Conservation (phyloP, 2,329 filamentous ascomycete species). For the Hypoxylon sp. region DNA sequence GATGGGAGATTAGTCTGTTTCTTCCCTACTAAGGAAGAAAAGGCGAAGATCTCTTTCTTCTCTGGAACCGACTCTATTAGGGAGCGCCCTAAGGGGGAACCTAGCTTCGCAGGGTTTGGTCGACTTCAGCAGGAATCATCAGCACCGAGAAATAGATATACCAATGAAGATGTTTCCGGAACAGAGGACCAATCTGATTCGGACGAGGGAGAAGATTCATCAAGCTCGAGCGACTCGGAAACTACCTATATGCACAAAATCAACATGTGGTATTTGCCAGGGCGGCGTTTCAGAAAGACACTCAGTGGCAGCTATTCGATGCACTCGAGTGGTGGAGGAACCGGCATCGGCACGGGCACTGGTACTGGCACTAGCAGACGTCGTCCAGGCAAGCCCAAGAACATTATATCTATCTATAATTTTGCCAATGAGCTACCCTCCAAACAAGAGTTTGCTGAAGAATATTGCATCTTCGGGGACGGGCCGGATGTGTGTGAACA, state of each 20-base stretch:
- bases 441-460: conserved; percentile 80
- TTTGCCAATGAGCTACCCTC: conserved; percentile 81
- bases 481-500: conserved; percentile 85
- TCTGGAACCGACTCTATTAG: conserved; percentile 62
- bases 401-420: conserved; percentile 81
- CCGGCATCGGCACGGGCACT: conserved; percentile 70
- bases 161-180: conserved; percentile 65
- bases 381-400: conserved; percentile 69
- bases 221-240: conserved; percentile 72
- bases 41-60: conserved; percentile 64
- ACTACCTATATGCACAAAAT: conserved; percentile 74
- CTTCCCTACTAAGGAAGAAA: conserved; percentile 77
- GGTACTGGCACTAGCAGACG: conserved; percentile 68
- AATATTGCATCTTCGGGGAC: conserved; percentile 88
- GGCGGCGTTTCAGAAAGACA: conserved; percentile 66
- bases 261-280: conserved; percentile 69
- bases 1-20: conserved; percentile 77
- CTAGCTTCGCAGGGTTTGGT: conserved; percentile 71
- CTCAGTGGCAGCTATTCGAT: conserved; percentile 71
- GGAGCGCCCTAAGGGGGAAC: conserved; percentile 67
- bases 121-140: conserved; percentile 67
- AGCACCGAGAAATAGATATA: conserved; percentile 61
- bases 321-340: conserved; percentile 73
- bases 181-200: conserved; percentile 68
- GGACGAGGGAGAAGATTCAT: conserved; percentile 64